Conservation (phyloP, 2,329 filamentous ascomycete genomes). For the Kalmusia sp. region DNA sequence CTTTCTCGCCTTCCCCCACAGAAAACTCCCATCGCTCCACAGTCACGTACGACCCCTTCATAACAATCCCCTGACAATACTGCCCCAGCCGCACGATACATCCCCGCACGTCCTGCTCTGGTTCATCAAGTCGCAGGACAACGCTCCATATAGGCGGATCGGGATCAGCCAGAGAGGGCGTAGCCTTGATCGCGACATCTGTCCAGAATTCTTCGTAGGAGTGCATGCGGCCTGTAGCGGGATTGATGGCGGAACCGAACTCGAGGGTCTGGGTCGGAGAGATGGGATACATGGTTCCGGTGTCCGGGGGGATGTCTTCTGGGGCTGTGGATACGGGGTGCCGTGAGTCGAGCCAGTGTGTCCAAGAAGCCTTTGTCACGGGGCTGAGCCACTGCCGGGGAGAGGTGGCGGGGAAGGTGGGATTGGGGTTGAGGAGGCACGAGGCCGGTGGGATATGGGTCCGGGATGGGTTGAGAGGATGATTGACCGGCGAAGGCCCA, state of each 20-base stretch:
- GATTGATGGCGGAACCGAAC: constrained; percentile 66
- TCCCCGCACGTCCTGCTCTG: constrained; percentile 50
- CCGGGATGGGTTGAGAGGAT: background rate
- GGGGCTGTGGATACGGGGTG: constrained; percentile 39
- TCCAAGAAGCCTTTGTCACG: constrained; percentile 54
- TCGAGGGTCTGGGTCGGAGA: constrained; percentile 50
- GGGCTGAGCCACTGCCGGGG: constrained; percentile 1
- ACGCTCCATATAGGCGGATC: constrained; percentile 28
- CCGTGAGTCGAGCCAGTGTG: constrained; percentile 67
- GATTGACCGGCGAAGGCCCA: constrained; percentile 71
- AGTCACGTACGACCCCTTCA: constrained; percentile 51
- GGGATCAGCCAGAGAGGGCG: constrained; percentile 1
- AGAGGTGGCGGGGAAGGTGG: background rate
- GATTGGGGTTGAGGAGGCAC: background rate
- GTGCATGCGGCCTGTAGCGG: constrained; percentile 57
- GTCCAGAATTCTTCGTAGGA: constrained; percentile 74
- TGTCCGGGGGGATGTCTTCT: constrained; percentile 51
- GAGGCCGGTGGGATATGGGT: background rate
- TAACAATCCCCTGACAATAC: constrained; percentile 64
- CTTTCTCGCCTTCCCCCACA: constrained; percentile 12
- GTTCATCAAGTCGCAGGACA: constrained; percentile 51
- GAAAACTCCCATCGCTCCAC: constrained; percentile 64
- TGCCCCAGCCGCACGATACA: constrained; percentile 62
- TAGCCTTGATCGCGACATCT: constrained; percentile 49
- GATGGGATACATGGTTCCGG: constrained; percentile 62